Percentiles rank a stretch among this genome's conserved stretches.
Evolutionary conservation across 352 stramenopile species (phyloP).

Genomic region (Peronospora belbahrii): DNA sequence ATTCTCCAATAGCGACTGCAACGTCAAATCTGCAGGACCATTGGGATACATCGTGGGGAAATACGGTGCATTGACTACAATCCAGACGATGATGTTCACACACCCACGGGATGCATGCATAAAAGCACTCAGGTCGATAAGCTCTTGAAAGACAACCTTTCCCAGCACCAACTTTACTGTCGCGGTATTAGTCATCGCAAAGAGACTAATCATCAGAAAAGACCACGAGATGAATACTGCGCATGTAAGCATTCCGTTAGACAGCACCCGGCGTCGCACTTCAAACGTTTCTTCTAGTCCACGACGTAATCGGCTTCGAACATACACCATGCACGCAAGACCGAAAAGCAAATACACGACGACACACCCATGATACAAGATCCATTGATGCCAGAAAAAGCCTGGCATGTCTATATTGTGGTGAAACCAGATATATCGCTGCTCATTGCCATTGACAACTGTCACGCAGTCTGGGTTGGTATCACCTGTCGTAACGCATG

Average conservation of each 20-base stretch:
- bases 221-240: constrained; percentile 84
- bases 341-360: constrained; percentile 72
- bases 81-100: constrained; percentile 85
- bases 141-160: constrained; percentile 35
- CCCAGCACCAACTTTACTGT: constrained; percentile 31
- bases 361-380: constrained; percentile 78
- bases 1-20: constrained; percentile 12
- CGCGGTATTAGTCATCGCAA: constrained; percentile 50
- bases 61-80: constrained; percentile 65
- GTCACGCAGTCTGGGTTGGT: constrained; percentile 21
- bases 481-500: constrained; percentile 14
- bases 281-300: constrained; percentile 84
- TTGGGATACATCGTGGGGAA: constrained; percentile 36
- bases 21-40: constrained; percentile 2
- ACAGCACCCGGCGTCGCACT: constrained; percentile 66
- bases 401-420: constrained; percentile 68
- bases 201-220: constrained; percentile 57
- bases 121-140: constrained; percentile 75
- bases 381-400: constrained; percentile 80
- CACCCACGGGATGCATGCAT: constrained; percentile 63
- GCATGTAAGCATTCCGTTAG: constrained; percentile 71
- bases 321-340: constrained; percentile 61
- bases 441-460: constrained; percentile 15
- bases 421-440: constrained; percentile 79
- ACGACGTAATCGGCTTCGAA: constrained; percentile 60